Evolutionary conservation across 2,329 filamentous ascomycete genomes (phyloP).

Genomic region (Cadophora sp.): DNA sequence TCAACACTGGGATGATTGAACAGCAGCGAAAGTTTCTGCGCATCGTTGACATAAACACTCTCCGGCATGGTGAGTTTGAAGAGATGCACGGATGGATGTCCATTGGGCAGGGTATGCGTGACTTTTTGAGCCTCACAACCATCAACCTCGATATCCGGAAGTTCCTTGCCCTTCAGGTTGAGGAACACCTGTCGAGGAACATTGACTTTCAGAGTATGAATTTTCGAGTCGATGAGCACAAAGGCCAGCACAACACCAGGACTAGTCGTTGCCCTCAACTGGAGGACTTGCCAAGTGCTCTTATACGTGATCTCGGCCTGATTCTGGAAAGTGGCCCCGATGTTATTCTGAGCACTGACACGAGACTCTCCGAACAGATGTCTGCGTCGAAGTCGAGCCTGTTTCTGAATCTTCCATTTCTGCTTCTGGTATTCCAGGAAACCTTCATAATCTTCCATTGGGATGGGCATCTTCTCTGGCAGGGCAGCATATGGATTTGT

Average conservation of each 20-base stretch:
- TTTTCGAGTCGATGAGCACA: conserved; percentile 90
- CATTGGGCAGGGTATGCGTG: conserved; percentile 91
- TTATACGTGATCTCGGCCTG: conserved; percentile 90
- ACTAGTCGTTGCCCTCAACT: conserved; percentile 81
- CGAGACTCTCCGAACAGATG: conserved; percentile 92
- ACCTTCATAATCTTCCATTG: conserved; percentile 83
- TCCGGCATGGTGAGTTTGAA: conserved; percentile 94
- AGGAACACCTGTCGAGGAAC: conserved; percentile 90
- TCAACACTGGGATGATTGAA: conserved; percentile 95
- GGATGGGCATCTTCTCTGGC: conserved; percentile 82
- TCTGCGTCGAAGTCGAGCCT: conserved; percentile 81
- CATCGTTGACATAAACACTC: conserved; percentile 83
- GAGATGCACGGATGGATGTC: conserved; percentile 89
- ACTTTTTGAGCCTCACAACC: conserved; percentile 93
- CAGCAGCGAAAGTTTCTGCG: conserved; percentile 79
- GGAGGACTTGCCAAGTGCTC: conserved; percentile 93
- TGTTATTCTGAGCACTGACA: conserved; percentile 67
- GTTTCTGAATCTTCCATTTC: conserved; percentile 98
- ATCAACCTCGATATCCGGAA: conserved; percentile 86
- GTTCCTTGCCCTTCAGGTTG: conserved; percentile 85
- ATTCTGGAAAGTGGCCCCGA: conserved; percentile 80
- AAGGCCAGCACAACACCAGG: conserved; percentile 89
- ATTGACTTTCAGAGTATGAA: conserved; percentile 86
- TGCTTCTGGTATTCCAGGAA: conserved; percentile 96
- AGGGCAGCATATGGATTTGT: conserved; percentile 82